Evolutionary conservation across 441 rosid species (phyloP), one percentile per base, ranked within the genome.

Genomic region (Erodium trifolium): DNA sequence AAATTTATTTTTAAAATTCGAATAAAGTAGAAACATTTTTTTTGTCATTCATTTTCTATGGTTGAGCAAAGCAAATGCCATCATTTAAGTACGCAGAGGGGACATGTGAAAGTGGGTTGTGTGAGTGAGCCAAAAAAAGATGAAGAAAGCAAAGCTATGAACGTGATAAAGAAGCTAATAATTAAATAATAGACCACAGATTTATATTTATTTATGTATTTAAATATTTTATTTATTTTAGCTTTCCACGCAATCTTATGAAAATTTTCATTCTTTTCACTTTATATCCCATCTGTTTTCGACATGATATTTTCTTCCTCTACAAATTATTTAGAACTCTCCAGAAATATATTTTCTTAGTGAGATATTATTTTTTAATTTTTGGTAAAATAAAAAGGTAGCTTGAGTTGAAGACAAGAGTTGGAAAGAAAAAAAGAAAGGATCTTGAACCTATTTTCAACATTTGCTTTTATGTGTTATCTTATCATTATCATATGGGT

Each of bases 381-480:
- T 12, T 12, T 11, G 12, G 70, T 45, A 76, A 81, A 78, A 78
- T 65, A 41, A 45, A 43, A 71, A 73, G 80, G 70, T 76, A 76
- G 82, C 83, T 80, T 82, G 71, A 72, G 79, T 57, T 55, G 67
- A 73, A 70, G 79, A 77, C 74, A 23, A 57, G 68, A 67, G 43
- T 68, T 68, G 41, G 57, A 72, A 69, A 70, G 41, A 62, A 45
- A 29, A 47, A 35, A 43, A 31, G 17, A 62, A 23, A 23, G 27
- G 27, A 23, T 23, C 27, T 23, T 23, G 27, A 23, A 23, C 27
- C 27, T 23, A 23, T 67, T 53, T 77, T 81, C 81, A 75, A 74
- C 71, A 35, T 75, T 18, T 70, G 75, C 81, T 81, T 78, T 76
- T 70, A 23, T 71, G 77, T 79, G 84, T 70, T 78, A 75, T 80